These are phyloP conservation scores for Cercophora newfieldiana DNA, from an alignment of 495 filamentous ascomycete species.

Conservation along the genomic window DNA sequence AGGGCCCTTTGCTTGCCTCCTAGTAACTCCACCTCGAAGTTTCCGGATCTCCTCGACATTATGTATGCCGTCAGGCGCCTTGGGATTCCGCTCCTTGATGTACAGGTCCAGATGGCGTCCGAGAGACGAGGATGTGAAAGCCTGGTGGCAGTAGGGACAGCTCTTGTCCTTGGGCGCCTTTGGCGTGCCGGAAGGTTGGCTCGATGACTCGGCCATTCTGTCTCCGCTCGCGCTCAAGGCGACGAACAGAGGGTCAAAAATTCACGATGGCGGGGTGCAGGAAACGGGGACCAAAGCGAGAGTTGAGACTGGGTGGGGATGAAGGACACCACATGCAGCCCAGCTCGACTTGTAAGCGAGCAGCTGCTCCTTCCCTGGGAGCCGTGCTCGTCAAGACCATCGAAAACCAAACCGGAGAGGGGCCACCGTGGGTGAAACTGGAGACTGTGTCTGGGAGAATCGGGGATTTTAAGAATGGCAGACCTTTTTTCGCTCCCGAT, in stretches of 20 bases:
- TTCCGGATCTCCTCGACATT: conserved; percentile 83
- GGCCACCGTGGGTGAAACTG: background rate
- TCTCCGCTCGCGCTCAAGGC: background rate
- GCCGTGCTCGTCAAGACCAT: conserved; percentile 18
- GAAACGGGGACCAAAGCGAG: background rate
- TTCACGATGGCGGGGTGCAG: background rate
- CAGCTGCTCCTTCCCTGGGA: conserved; percentile 24
- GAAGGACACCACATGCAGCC: conserved; percentile 9
- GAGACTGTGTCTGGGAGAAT: background rate
- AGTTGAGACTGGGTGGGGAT: background rate
- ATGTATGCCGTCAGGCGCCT: conserved; percentile 79
- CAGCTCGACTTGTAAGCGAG: conserved; percentile 9
- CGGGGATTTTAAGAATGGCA: conserved; percentile 6
- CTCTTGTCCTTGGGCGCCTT: conserved; percentile 70
- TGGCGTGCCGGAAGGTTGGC: conserved; percentile 25
- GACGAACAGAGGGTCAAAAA: background rate
- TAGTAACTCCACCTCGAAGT: conserved; percentile 77
- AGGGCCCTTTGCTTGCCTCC: conserved; percentile 69
- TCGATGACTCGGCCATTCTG: conserved; percentile 28
- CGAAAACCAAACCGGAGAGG: background rate
- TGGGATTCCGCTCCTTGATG: conserved; percentile 83
- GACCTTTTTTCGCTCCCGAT: conserved; percentile 13
- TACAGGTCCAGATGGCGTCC: conserved; percentile 90
- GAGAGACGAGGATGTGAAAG: conserved; percentile 90
- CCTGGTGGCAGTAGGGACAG: conserved; percentile 81